Conservation (phyloP, 192 early-diverging fungal genomes). For the Backusella psychrophila region DNA sequence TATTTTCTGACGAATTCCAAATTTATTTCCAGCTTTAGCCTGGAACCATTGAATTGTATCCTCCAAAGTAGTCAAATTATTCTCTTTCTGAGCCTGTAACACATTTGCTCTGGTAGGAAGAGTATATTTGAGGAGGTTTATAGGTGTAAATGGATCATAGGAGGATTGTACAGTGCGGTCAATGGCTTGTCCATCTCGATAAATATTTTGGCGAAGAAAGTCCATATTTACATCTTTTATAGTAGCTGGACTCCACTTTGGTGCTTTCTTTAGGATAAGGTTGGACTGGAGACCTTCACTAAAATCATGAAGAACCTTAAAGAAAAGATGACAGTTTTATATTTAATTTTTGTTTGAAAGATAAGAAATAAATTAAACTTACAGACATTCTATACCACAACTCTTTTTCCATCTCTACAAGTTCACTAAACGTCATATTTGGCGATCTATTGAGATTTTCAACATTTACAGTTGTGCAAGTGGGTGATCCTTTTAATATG, state of each 20-base stretch:
- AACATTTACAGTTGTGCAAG: conserved; percentile 83
- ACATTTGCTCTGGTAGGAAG: conserved; percentile 68
- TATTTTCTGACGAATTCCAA: conserved; percentile 68
- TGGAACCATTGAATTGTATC: conserved; percentile 61
- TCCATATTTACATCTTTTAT: conserved; percentile 44
- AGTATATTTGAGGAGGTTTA: conserved; percentile 53
- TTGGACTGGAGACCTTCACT: conserved; percentile 81
- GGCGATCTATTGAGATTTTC: conserved; percentile 73
- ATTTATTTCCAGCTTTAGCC: conserved; percentile 52
- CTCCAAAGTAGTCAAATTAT: conserved; percentile 17
- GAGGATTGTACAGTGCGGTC: conserved; percentile 34
- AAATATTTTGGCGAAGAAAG: conserved; percentile 43
- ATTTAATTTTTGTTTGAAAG: no score
- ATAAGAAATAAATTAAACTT: background rate
- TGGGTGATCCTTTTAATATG: conserved; percentile 74
- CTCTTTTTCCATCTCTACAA: conserved; percentile 81
- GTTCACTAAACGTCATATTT: conserved; percentile 66
- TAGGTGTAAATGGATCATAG: conserved; percentile 39
- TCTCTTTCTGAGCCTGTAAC: conserved; percentile 32
- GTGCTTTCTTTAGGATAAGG: conserved; percentile 66
- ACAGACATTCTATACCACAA: conserved; percentile 69
- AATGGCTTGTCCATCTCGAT: conserved; percentile 26
- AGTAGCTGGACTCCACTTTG: conserved; percentile 74
- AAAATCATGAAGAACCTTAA: conserved; percentile 72
- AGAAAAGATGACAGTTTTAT: no score